Percentiles rank a stretch among this genome's conserved stretches.
phyloP scores from a whole-genome alignment of 1,284 basidiomycete genomes.

The Tranzscheliella williamsii region DNA sequence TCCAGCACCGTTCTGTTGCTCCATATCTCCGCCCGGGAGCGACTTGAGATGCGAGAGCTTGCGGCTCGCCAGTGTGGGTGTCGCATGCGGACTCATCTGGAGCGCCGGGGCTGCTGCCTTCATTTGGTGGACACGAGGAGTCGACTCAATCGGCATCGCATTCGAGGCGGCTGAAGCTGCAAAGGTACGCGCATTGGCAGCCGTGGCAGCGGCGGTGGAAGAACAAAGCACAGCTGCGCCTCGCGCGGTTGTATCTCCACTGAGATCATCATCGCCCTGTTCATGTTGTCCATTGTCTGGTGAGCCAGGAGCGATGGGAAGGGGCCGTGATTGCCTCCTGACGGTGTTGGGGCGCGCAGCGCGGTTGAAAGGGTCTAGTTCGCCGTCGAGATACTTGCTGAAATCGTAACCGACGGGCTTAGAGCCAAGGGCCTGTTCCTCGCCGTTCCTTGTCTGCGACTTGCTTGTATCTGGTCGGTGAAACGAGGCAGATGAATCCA shows the following conservation, averaged over 20 bases:
- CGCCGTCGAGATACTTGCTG: constrained; percentile 33
- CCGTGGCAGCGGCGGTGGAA: not conserved
- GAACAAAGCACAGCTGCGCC: constrained; percentile 3
- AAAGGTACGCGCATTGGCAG: not conserved
- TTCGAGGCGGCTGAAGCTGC: too few species aligned
- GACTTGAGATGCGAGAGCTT: constrained; percentile 23
- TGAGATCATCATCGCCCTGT: constrained; percentile 5
- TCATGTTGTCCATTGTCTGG: constrained; percentile 2
- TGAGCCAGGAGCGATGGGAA: too few species aligned
- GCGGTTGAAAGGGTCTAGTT: constrained; percentile 38
- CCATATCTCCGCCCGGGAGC: constrained; percentile 4
- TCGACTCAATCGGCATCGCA: constrained; percentile 20
- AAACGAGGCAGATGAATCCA: too few species aligned
- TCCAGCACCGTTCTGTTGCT: too few species aligned
- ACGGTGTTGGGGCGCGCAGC: constrained; percentile 21
- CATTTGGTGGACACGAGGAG: constrained; percentile 19
- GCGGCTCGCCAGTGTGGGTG: constrained; percentile 28
- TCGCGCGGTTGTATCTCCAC: constrained; percentile 30
- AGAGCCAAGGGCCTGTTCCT: constrained; percentile 1
- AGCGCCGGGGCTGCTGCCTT: constrained; percentile 14
- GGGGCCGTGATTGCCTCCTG: constrained; percentile 26
- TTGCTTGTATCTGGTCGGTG: too few species aligned
- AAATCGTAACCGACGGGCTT: constrained; percentile 34
- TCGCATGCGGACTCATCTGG: constrained; percentile 33
- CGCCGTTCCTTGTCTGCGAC: too few species aligned